Base-by-base conservation (phyloP, 2,329 filamentous ascomycete genomes). In the Aspergillus amoenus region DNA sequence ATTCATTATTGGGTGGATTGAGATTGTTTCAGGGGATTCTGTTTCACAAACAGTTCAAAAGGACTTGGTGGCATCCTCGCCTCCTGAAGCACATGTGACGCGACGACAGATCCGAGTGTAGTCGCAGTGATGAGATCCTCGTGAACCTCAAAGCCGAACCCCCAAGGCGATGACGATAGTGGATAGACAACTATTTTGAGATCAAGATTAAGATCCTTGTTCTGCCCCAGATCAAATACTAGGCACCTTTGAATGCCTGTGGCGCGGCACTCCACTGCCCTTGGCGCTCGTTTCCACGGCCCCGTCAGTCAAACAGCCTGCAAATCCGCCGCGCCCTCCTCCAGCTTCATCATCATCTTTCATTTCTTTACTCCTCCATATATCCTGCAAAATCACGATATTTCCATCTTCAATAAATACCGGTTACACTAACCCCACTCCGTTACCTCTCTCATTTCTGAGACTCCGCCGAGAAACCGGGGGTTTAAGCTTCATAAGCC, bases 401-500 rank as follows among this genome's bases (percentile, higher is more conserved):
- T 51, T 32, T 15, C 48, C 21, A 42, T 43, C 22, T 15, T 21
- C 21, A 15, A 49, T 40, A 49, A 11, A 15, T 13, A 2, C 21
- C 9, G 12, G 5, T 13, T 27, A 21, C 21, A 22, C 15, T 17
- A 39, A 1, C 17, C 8, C 18, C 22, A 11, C 18, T 30, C 18
- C 3, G n/a, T 30, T 32, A 17, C 22, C 24, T 46, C 57, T 57
- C 43, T 6, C 27, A 17, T 24, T 47, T 39, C 22, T 52, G 52
- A 58, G 60, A 52, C 61, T 57, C 21, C 49, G 48, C 56, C 59
- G 58, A 43, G 44, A 56, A 47, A 56, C 47, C 42, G 15, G 47
- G 47, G 49, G 39, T 47, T 40, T 47, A 21, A 47, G 27, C 58
- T 59, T 60, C 55, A 45, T 34, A 48, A 44, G 43, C 47, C 39